Conservation (phyloP, 352 stramenopile species). For the Phytopythium sindhum region DNA sequence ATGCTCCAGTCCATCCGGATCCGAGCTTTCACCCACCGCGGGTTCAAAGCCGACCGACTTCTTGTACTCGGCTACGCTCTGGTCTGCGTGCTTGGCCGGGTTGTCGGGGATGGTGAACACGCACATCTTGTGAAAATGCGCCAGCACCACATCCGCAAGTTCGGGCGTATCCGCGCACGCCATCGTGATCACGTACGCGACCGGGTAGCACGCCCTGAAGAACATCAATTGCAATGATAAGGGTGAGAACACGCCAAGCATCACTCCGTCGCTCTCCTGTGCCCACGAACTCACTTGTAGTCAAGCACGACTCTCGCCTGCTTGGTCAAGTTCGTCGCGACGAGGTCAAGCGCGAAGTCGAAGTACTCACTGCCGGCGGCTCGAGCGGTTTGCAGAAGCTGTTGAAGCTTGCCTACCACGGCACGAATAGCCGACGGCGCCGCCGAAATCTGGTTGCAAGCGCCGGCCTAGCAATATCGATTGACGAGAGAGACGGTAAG, state of each 20-base stretch:
- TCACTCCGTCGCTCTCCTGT: background rate
- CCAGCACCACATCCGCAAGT: slow-evolving; percentile 67
- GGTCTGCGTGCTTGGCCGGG: slow-evolving; percentile 42
- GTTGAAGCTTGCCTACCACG: slow-evolving; percentile 68
- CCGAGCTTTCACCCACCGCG: slow-evolving; percentile 52
- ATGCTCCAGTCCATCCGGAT: slow-evolving; percentile 62
- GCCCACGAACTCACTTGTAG: slow-evolving; percentile 58
- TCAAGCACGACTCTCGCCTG: slow-evolving; percentile 62
- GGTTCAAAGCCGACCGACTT: slow-evolving; percentile 60
- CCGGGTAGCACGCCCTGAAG: slow-evolving; percentile 57
- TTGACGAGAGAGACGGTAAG: background rate
- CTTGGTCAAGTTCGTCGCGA: slow-evolving; percentile 67
- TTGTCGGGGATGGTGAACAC: slow-evolving; percentile 72
- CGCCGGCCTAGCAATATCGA: slow-evolving; percentile 36
- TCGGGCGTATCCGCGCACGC: slow-evolving; percentile 67
- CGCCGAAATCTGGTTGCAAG: slow-evolving; percentile 80
- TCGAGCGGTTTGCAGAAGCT: slow-evolving; percentile 51
- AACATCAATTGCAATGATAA: background rate
- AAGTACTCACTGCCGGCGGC: slow-evolving; percentile 54
- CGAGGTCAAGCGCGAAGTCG: slow-evolving; percentile 67
- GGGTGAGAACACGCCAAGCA: background rate
- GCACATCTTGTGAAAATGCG: slow-evolving; percentile 71
- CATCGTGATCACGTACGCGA: slow-evolving; percentile 79
- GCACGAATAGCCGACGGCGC: slow-evolving; percentile 56
- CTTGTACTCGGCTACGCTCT: slow-evolving; percentile 67